phyloP scores from a whole-genome alignment of 1,284 basidiomycete species.

The Termitomyces sp. region DNA sequence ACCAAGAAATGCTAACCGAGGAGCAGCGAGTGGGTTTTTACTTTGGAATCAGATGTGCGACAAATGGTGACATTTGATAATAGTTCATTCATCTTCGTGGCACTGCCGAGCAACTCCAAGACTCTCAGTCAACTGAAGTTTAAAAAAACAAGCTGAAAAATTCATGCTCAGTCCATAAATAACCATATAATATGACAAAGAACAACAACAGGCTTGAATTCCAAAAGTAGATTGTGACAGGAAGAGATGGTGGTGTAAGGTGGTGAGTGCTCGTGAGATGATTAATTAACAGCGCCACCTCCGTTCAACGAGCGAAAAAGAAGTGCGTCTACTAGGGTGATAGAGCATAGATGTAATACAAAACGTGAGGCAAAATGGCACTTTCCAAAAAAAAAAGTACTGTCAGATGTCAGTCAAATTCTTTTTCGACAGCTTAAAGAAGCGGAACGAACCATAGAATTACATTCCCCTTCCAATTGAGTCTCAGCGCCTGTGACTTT shows the following conservation, averaged over 20 bases:
- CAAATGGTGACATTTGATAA: background rate
- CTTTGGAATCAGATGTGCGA: background rate
- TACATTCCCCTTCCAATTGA: constrained; percentile 3
- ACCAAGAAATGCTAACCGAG: constrained; percentile 42
- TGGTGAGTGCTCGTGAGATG: constrained; percentile 4
- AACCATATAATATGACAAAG: constrained; percentile 2
- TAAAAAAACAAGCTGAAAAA: background rate
- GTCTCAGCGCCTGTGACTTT: constrained; percentile 47
- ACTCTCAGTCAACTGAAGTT: background rate
- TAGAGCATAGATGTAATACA: constrained; percentile 15
- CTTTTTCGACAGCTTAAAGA: constrained; percentile 5
- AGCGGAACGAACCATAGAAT: constrained; percentile 17
- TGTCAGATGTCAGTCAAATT: constrained; percentile 10
- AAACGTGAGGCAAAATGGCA: constrained; percentile 9
- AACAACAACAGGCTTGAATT: constrained; percentile 5
- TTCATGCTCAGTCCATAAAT: background rate
- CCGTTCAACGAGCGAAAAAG: constrained; percentile 9
- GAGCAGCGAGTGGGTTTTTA: constrained; percentile 44
- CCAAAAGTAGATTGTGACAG: constrained; percentile 12
- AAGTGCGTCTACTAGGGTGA: constrained; percentile 11
- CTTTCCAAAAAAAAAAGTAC: constrained; percentile 10
- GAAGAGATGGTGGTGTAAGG: background rate
- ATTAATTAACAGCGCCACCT: constrained; percentile 10
- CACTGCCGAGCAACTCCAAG: constrained; percentile 7
- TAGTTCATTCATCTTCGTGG: constrained; percentile 12